These are phyloP conservation scores for Juglanconis oblonga DNA, from an alignment of 2,329 filamentous ascomycete species.

Conservation along the genomic window DNA sequence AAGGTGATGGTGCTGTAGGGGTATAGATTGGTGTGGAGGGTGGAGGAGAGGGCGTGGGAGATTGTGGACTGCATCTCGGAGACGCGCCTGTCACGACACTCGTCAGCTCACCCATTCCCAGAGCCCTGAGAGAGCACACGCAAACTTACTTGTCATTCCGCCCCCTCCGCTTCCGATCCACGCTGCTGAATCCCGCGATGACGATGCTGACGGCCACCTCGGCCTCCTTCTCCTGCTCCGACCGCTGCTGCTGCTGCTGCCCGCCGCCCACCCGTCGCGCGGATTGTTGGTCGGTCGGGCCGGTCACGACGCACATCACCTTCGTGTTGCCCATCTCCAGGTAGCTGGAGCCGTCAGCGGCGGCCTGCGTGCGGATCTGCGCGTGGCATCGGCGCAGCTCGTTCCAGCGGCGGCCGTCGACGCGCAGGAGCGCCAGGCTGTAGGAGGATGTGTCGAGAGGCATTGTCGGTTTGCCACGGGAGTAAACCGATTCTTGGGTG, in stretches of 20 bases:
- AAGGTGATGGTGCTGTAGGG: conserved; percentile 83
- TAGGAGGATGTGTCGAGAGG: conserved; percentile 94
- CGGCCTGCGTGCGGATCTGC: conserved; percentile 87
- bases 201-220: conserved; percentile 78
- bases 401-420: conserved; percentile 91
- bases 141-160: conserved; percentile 71
- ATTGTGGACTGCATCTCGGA: conserved; percentile 80
- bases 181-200: conserved; percentile 82
- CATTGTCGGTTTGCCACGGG: too few species aligned
- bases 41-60: conserved; percentile 70
- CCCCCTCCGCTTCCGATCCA: conserved; percentile 75
- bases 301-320: conserved; percentile 87
- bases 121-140: neutral
- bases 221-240: conserved; percentile 46
- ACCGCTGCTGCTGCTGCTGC: conserved; percentile 24
- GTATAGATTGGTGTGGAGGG: conserved; percentile 83
- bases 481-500: too few species aligned
- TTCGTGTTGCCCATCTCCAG: conserved; percentile 98
- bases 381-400: conserved; percentile 86
- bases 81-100: conserved; percentile 57
- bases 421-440: conserved; percentile 76
- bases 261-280: conserved; percentile 43
- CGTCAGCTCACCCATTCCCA: too few species aligned
- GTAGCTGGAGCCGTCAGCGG: conserved; percentile 89
- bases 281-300: conserved; percentile 65